A percentile compares a stretch with the other conserved stretches of the same genome.
phyloP scores from a whole-genome alignment of 805 yeast genomes.

The Wickerhamiella kazuoi region DNA sequence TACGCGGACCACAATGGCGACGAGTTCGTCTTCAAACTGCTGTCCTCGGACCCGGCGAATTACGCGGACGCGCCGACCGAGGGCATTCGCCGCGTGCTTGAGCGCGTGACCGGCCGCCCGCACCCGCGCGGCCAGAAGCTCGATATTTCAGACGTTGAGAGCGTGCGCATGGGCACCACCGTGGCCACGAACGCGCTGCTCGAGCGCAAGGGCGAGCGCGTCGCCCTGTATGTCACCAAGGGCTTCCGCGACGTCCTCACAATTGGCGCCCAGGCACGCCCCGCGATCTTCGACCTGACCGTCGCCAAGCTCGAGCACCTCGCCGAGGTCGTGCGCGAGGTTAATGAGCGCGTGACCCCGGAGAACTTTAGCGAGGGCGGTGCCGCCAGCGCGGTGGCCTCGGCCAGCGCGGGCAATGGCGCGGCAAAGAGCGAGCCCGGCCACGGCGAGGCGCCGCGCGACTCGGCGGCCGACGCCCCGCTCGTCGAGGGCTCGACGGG shows the following conservation, averaged over 20 bases:
- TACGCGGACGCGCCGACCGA: conserved; percentile 85
- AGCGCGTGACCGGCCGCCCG: conserved; percentile 31
- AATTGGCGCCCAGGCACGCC: conserved; percentile 87
- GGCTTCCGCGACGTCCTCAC: conserved; percentile 71
- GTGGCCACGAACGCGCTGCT: conserved; percentile 90
- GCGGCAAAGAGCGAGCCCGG: too few species aligned
- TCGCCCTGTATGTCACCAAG: conserved; percentile 70
- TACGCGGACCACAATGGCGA: conserved; percentile 33
- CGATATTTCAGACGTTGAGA: conserved; percentile 35
- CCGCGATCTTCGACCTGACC: conserved; percentile 69
- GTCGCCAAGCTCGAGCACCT: conserved; percentile 55
- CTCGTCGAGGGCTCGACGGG: conserved; percentile 45
- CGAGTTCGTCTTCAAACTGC: conserved; percentile 55
- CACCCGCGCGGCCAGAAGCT: conserved; percentile 46
- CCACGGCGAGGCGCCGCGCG: too few species aligned
- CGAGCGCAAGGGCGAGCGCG: conserved; percentile 81
- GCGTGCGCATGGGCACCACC: conserved; percentile 81
- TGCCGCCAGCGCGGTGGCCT: conserved; percentile 9
- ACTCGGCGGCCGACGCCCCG: conserved; percentile 18
- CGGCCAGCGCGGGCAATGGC: too few species aligned
- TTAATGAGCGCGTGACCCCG: conserved; percentile 79
- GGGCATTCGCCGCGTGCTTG: conserved; percentile 68
- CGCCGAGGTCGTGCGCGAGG: conserved; percentile 60
- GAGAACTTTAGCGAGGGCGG: conserved; percentile 72
- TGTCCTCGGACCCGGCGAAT: conserved; percentile 78